Evolutionary conservation across 129 eudicot genomes (phyloP).

Genomic region (Helianthus annuus): DNA sequence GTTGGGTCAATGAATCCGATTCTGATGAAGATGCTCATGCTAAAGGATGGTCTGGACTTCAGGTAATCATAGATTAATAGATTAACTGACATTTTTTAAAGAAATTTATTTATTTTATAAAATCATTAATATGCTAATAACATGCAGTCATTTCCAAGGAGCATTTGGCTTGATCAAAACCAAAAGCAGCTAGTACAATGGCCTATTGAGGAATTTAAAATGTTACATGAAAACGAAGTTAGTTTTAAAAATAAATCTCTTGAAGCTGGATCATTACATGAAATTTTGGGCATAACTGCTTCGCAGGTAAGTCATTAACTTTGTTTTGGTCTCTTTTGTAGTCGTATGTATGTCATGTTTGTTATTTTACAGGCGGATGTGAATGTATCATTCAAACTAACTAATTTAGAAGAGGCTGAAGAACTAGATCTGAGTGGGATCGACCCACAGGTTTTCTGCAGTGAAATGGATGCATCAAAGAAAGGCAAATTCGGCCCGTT

Average conservation of each 20-base stretch:
- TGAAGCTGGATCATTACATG: constrained; percentile 30
- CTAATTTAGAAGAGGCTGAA: constrained; percentile 55
- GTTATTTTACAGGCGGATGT: constrained; percentile 61
- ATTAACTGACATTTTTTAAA: background rate
- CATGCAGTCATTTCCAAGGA: constrained; percentile 38
- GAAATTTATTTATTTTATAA: background rate
- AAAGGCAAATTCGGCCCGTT: constrained; percentile 69
- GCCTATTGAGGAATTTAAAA: constrained; percentile 41
- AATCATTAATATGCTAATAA: background rate
- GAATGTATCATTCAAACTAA: constrained; percentile 49
- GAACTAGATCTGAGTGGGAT: constrained; percentile 24
- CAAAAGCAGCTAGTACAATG: constrained; percentile 42
- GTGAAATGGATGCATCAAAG: constrained; percentile 36
- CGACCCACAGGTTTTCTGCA: constrained; percentile 60
- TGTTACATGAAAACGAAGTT: constrained; percentile 20
- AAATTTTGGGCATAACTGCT: constrained; percentile 40
- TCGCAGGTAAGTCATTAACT: constrained; percentile 28
- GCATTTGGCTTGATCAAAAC: constrained; percentile 30
- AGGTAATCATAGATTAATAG: constrained; percentile 31
- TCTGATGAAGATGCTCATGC: constrained; percentile 18
- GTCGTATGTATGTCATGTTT: background rate
- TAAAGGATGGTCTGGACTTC: constrained; percentile 70
- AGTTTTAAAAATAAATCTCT: constrained; percentile 13
- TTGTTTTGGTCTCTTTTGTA: background rate
- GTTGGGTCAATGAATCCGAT: constrained; percentile 59